Base-by-base conservation (phyloP, 495 filamentous ascomycete genomes). In the Lophiostoma macrostomum region DNA sequence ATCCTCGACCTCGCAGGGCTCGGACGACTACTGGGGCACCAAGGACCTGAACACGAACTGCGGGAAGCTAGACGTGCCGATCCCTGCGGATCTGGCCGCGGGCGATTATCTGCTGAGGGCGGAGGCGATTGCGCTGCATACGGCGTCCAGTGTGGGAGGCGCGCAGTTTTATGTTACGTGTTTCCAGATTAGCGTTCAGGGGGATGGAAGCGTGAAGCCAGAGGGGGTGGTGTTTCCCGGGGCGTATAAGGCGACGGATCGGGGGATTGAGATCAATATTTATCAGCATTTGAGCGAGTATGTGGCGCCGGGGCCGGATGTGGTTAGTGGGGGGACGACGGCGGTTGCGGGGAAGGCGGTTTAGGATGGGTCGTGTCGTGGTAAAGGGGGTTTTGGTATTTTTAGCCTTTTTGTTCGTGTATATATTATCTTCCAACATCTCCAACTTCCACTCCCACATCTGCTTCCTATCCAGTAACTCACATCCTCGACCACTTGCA, bases 161-260 rank as follows among this genome's bases (percentile, higher is more conserved):
- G 72, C 79, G 0, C 77, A 80, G 64, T 72, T 79, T 57, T 81
- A 79, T 43, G 54, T 78, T 24, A 65, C 74, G 0, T 85, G 82
- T 47, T 80, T 75, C 13, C 81, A 84, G 58, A 50, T 86, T 59
- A 79, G 69, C 16, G 75, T 86, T 42, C 73, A 68, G 6, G 76
- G 76, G 14, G 75, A 78, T 23, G 81, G 80, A 28, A 73, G 45
- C 42, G 71, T 68, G 4, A 70, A 50, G 5, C 78, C 76, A 0
- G 68, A 64, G 0, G 69, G 74, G 0, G 76, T 77, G 1, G 51
- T 72, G 14, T 67, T 81, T 38, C 78, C 76, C 0, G 79, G 78
- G 5, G 70, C 75, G n/a, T 81, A 81, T 60, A 73, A 69, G 41
- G 67, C 58, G 34, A 68, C 64, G 18, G 73, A 77, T 48, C 73